Conservation (phyloP, 1,284 basidiomycete species). For the Bjerkandera adusta region DNA sequence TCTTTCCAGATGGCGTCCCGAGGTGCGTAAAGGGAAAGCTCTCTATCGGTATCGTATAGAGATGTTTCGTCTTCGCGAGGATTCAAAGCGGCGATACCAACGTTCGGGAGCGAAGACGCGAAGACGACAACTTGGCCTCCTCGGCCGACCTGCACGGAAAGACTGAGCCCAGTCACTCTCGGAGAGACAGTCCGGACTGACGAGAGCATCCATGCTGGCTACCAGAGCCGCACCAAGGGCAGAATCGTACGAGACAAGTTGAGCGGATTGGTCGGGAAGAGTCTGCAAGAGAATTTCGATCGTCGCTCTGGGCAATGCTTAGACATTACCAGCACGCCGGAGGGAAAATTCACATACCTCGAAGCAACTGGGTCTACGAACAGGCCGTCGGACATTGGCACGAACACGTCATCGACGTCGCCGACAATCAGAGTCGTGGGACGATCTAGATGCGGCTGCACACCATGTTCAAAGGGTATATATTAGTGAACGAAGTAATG, state of each 20-base stretch:
- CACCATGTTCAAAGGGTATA: too few species aligned
- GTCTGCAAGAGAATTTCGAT: slow-evolving; percentile 65
- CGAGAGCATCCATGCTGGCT: slow-evolving; percentile 73
- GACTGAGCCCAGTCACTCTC: slow-evolving; percentile 1
- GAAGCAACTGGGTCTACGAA: slow-evolving; percentile 80
- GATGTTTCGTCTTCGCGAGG: slow-evolving; percentile 62
- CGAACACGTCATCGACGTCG: slow-evolving; percentile 91
- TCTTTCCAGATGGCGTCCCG: slow-evolving; percentile 79
- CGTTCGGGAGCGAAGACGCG: slow-evolving; percentile 73
- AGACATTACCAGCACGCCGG: slow-evolving; percentile 10
- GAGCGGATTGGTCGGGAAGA: slow-evolving; percentile 63
- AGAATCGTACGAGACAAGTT: slow-evolving; percentile 50
- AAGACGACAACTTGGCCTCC: slow-evolving; percentile 91
- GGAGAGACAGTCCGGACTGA: slow-evolving; percentile 33
- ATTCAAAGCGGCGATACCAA: slow-evolving; percentile 74
- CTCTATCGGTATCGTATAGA: slow-evolving; percentile 89
- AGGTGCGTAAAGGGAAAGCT: slow-evolving; percentile 77
- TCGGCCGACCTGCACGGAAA: slow-evolving; percentile 53
- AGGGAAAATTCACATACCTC: slow-evolving; percentile 42
- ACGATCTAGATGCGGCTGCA: slow-evolving; percentile 55
- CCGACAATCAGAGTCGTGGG: slow-evolving; percentile 83
- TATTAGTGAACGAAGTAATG: too few species aligned
- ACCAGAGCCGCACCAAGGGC: slow-evolving; percentile 83
- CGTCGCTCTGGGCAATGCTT: slow-evolving; percentile 38
- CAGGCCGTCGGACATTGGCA: slow-evolving; percentile 75